Percentiles rank a stretch among this genome's conserved stretches.
Conservation (phyloP, 768 basidiomycete species). For the Phallus indusiatus region DNA sequence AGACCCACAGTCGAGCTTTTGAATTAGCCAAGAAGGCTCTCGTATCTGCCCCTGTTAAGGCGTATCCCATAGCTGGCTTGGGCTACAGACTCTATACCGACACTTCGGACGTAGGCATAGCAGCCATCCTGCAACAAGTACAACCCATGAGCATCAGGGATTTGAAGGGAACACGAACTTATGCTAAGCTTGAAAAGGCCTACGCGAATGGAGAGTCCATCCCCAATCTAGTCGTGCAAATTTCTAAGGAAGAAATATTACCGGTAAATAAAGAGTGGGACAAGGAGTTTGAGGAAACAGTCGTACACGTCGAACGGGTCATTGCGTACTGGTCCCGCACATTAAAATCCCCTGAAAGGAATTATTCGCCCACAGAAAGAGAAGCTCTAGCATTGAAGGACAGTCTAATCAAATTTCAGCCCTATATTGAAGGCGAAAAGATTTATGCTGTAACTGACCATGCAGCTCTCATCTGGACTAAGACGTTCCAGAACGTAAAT, state of each 20-base stretch:
- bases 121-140: conserved; percentile 17
- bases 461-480: conserved; percentile 26
- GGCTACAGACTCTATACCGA: conserved; percentile 31
- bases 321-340: conserved; percentile 24
- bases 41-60: conserved; percentile 23
- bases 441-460: conserved; percentile 18
- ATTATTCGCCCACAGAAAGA: conserved; percentile 30
- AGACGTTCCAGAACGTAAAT: conserved; percentile 30
- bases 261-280: conserved; percentile 9
- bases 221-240: conserved; percentile 7
- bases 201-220: conserved; percentile 6
- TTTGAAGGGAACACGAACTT: conserved; percentile 16
- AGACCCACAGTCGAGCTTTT: conserved; percentile 20
- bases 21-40: conserved; percentile 21
- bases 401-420: no score
- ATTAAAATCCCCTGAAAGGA: conserved; percentile 24
- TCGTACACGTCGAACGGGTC: conserved; percentile 23
- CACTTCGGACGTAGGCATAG: conserved; percentile 18
- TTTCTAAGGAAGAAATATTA: conserved; percentile 10
- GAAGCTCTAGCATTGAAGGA: conserved; percentile 32
- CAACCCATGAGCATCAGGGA: conserved; percentile 17
- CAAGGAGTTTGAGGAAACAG: conserved; percentile 21
- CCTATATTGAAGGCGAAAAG: conserved; percentile 27
- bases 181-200: conserved; percentile 13
- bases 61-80: conserved; percentile 19